phyloP scores from a whole-genome alignment of 2,329 filamentous ascomycete species.

The Phoma sp. region DNA sequence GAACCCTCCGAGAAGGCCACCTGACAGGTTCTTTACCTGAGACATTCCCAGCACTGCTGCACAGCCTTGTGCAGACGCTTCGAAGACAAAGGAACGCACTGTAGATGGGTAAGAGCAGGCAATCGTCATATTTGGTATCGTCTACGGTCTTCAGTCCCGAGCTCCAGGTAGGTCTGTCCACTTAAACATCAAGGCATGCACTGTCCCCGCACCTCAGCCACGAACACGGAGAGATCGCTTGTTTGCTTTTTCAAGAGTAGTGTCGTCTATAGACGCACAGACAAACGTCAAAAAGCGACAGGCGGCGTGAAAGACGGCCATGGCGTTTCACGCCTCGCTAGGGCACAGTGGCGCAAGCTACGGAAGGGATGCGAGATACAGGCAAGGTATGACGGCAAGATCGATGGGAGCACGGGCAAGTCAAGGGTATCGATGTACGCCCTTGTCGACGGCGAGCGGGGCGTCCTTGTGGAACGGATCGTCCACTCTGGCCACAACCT shows the following conservation, averaged over 20 bases:
- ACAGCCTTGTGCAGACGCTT: slow-evolving; percentile 7
- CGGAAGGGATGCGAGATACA: slow-evolving; percentile 47
- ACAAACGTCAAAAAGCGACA: slow-evolving; percentile 18
- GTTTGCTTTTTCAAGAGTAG: slow-evolving; percentile 5
- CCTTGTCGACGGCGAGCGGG: slow-evolving; percentile 43
- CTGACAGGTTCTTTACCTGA: slow-evolving; percentile 5
- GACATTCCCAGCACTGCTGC: slow-evolving; percentile 6
- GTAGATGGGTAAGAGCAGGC: not conserved
- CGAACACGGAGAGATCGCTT: slow-evolving; percentile 2
- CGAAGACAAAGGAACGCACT: slow-evolving; percentile 10
- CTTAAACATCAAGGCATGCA: not conserved
- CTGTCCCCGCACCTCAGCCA: not conserved
- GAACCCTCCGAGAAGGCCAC: slow-evolving; percentile 4
- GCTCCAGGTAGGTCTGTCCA: not conserved
- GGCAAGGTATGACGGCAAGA: slow-evolving; percentile 44
- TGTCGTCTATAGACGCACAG: slow-evolving; percentile 13
- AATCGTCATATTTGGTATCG: slow-evolving; percentile 4
- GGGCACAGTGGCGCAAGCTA: slow-evolving; percentile 40
- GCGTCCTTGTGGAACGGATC: slow-evolving; percentile 46
- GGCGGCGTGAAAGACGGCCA: slow-evolving; percentile 32
- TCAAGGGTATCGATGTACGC: slow-evolving; percentile 28
- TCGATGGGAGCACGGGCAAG: slow-evolving; percentile 44
- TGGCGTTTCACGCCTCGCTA: slow-evolving; percentile 42
- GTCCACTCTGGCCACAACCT: slow-evolving; percentile 26
- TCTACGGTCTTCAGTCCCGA: not conserved